These are phyloP conservation scores for Nakazawaea populi DNA, from an alignment of 805 yeast species.

Conservation along the genomic window DNA sequence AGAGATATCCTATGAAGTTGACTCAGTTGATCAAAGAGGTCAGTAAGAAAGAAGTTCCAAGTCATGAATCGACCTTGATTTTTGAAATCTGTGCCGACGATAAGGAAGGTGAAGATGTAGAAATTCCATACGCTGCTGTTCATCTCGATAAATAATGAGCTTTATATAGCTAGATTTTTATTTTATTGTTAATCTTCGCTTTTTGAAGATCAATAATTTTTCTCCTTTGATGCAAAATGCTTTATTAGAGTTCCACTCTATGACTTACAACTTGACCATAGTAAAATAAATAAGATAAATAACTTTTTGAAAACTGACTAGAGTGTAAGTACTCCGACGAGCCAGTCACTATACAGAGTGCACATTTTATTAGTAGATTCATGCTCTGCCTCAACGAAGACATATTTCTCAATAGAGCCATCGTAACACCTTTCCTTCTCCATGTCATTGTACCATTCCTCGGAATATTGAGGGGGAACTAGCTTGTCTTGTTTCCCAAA, in stretches of 20 bases:
- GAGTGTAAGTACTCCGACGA: slow-evolving; percentile 4
- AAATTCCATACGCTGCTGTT: slow-evolving; percentile 81
- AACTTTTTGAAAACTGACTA: not conserved
- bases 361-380: slow-evolving; percentile 10
- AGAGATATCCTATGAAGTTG: slow-evolving; percentile 60
- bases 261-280: too few relatives aligned
- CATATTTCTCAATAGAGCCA: slow-evolving; percentile 4
- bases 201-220: too few relatives aligned
- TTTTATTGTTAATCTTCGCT: too few relatives aligned
- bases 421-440: slow-evolving; percentile 7
- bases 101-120: slow-evolving; percentile 89
- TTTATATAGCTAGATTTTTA: not conserved
- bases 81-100: slow-evolving; percentile 93
- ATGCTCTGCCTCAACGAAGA: slow-evolving; percentile 9
- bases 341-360: slow-evolving; percentile 6
- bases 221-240: too few relatives aligned
- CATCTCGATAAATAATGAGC: slow-evolving; percentile 26
- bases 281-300: not conserved
- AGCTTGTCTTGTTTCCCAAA: slow-evolving; percentile 10
- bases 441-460: slow-evolving; percentile 11
- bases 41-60: slow-evolving; percentile 74
- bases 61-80: slow-evolving; percentile 69
- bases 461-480: slow-evolving; percentile 10
- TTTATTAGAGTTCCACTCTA: too few relatives aligned
- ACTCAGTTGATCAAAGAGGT: slow-evolving; percentile 79